phyloP scores from a whole-genome alignment of 2,329 filamentous ascomycete genomes.

The Diaporthe vaccinii region DNA sequence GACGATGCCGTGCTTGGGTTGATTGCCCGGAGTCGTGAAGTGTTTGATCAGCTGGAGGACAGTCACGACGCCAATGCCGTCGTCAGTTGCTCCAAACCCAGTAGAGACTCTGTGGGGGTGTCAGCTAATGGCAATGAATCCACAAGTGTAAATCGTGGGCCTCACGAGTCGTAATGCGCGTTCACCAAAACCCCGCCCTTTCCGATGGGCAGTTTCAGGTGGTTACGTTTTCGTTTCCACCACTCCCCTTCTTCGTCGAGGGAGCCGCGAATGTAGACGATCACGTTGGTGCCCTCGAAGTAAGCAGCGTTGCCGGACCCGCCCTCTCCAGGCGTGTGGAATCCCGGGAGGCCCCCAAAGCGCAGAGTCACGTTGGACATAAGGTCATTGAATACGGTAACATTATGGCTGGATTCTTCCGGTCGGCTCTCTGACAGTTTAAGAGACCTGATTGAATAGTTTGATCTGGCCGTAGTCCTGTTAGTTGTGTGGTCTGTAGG shows the following conservation, averaged over 20 bases:
- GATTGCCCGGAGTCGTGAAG: constrained; percentile 79
- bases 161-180: constrained; percentile 86
- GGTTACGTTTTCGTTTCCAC: constrained; percentile 69
- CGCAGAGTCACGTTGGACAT: constrained; percentile 78
- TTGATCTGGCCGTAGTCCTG: constrained; percentile 3
- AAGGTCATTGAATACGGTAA: constrained; percentile 83
- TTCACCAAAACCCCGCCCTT: constrained; percentile 90
- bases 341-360: constrained; percentile 57
- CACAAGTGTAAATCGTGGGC: constrained; percentile 22
- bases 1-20: constrained; percentile 84
- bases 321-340: constrained; percentile 51
- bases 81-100: constrained; percentile 92
- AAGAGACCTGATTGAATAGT: constrained; percentile 16
- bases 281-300: constrained; percentile 92
- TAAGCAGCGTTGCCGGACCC: constrained; percentile 70
- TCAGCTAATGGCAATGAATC: neutral
- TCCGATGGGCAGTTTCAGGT: constrained; percentile 63
- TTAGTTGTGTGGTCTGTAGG: constrained; percentile 7
- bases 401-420: constrained; percentile 51
- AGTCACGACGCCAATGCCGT: constrained; percentile 90
- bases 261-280: constrained; percentile 89
- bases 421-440: constrained; percentile 5
- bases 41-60: constrained; percentile 88
- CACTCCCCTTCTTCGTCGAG: constrained; percentile 80
- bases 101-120: constrained; percentile 74